Evolutionary conservation across 306 rosid genomes (phyloP), one percentile per base, ranked within the genome.

Genomic region (Vigna reflexopilosa): DNA sequence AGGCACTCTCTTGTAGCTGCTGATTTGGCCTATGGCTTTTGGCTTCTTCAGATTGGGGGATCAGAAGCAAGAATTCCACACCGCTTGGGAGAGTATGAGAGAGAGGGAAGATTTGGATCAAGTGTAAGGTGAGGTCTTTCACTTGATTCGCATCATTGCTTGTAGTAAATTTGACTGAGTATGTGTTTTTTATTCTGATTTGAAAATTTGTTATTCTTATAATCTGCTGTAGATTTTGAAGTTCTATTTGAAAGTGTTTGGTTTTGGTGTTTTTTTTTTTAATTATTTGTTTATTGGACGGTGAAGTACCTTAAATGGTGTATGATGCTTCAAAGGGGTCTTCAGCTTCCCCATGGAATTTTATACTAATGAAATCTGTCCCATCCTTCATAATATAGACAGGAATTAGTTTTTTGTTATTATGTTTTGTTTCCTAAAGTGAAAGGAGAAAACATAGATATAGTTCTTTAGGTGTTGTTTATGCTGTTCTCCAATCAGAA

Each of bases 81-180:
- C 15, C 15, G 1, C 5, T 45, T 12, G 50, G 3, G 10, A 58
- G 44, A 62, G 76, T 72, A 6, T 49, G 72, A 34, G 76, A 9
- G 57, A 36, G 77, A 4, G 44, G 70, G 47, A n/a, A 16, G 67
- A 70, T 76, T 77, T 76, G 72, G 78, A 76, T 76, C 81, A 76
- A 38, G 50, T 11, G 51, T 54, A n/a, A 82, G 78, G 78, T 63
- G 38, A 19, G 70, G 69, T 42, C 20, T 70, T 76, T 76, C 42
- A 14, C 9, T 22, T 62, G 77, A 76, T 81, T 76, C 57, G 36
- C 15, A 17, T 9, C 49, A 49, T 47, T 57, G 57, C 48, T 67
- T 9, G 12, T 36, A 69, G 45, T 69, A 15, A 68, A 59, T 75
- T 68, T 48, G 55, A 13, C 12, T 67, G 47, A 68, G 15, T 9